phyloP scores from a whole-genome alignment of 352 stramenopile species.

The Globisporangium sylvaticum region DNA sequence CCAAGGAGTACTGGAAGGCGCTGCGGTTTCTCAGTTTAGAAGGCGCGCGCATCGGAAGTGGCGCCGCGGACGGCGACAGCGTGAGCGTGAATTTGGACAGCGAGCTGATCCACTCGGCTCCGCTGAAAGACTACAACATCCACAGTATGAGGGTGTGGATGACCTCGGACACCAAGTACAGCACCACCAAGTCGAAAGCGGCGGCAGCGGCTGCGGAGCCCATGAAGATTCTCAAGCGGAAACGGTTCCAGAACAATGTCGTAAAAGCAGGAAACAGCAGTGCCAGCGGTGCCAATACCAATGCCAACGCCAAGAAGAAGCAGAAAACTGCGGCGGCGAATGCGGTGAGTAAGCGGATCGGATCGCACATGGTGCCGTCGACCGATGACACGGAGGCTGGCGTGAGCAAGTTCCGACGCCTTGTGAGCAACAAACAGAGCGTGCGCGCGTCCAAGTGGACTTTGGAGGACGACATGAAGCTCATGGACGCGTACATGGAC shows the following conservation, averaged over 20 bases:
- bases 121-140: constrained; percentile 65
- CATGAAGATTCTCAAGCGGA: constrained; percentile 50
- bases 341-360: not conserved
- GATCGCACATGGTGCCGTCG: constrained; percentile 23
- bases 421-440: constrained; percentile 47
- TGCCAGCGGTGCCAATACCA: not conserved
- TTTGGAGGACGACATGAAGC: constrained; percentile 49
- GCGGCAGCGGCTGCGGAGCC: constrained; percentile 32
- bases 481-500: constrained; percentile 76
- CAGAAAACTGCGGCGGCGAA: not conserved
- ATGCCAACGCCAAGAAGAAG: constrained; percentile 17
- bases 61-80: constrained; percentile 25
- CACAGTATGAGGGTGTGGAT: constrained; percentile 67
- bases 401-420: constrained; percentile 42
- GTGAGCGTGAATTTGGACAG: constrained; percentile 52
- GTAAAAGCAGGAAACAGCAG: constrained; percentile 9
- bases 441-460: constrained; percentile 58
- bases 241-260: constrained; percentile 34
- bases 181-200: constrained; percentile 52
- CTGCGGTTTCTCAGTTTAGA: constrained; percentile 71
- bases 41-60: constrained; percentile 45
- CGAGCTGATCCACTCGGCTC: constrained; percentile 49
- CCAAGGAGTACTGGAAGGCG: constrained; percentile 69
- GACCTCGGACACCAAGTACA: constrained; percentile 40
- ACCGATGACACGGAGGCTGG: constrained; percentile 29